Evolutionary conservation across 1,284 basidiomycete genomes (phyloP), one percentile per base, ranked within the genome.

Genomic region (Grifola frondosa): DNA sequence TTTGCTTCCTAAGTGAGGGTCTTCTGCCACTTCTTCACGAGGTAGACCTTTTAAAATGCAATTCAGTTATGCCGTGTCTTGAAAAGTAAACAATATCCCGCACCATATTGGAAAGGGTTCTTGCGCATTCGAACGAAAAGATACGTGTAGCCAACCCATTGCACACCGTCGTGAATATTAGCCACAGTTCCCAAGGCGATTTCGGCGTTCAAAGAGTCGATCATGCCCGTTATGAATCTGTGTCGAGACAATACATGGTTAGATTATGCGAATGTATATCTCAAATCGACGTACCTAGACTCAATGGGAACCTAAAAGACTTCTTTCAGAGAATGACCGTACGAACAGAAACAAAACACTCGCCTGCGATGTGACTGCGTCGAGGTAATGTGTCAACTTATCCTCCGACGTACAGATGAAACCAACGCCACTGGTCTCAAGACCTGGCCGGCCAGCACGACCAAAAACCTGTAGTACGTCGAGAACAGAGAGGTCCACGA

Each of bases 381-480:
- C 82, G 23, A 97, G 78, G 59, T 99, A 99, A 66, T 99, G 94
- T 5, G 82, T 74, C 11, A 99, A 77, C 65, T 96, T 98, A 59
- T 99, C 97, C 26, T 88, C 82, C 0, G 88, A 85, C 0, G 97
- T 99, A 54, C 92, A 96, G 53, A 99, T 97, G 65, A 91, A 99
- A 4, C 97, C 96, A 53, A 96, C 94, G 63, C 97, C 97, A 50
- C 93, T 94, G 12, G 81, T 84, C 66, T 99, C 97, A 51, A 97
- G 78, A 12, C 97, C 97, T 1, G 97, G 97, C 45, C 97, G 86
- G 60, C 97, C 97, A 44, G 96, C 97, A 64, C 97, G 85, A 60
- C 97, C 97, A 58, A 99, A 98, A 31, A 99, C 92, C 68, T 95
- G 97, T 5, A 99, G 70, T 5, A 99, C 97, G 63, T 99, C 97